phyloP scores from a whole-genome alignment of 257 asterid genomes.

The Przewalskia tangutica region DNA sequence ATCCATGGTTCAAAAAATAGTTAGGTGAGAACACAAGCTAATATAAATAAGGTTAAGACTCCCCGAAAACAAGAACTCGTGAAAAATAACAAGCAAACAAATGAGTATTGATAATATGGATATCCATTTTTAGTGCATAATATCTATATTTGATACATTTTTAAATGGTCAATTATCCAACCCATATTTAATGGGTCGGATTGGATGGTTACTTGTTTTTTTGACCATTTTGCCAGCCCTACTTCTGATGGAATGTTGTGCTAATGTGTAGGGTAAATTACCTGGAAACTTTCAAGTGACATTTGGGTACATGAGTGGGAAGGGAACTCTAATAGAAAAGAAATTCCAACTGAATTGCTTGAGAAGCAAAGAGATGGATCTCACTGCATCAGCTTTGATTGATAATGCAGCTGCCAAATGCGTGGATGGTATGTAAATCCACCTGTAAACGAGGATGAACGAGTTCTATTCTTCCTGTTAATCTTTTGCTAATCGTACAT shows the following conservation, averaged over 20 bases:
- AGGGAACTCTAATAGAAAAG: slow-evolving; percentile 21
- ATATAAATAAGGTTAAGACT: no score
- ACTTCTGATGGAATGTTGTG: slow-evolving; percentile 3
- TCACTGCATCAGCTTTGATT: slow-evolving; percentile 38
- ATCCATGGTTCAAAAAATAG: no score
- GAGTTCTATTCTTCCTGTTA: background rate
- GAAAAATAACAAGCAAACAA: no score
- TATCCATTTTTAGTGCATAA: no score
- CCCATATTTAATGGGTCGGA: no score
- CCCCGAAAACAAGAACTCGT: no score
- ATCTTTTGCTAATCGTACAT: background rate
- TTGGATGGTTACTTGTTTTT: no score
- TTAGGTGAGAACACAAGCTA: no score
- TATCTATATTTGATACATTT: no score
- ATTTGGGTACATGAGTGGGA: slow-evolving; percentile 22
- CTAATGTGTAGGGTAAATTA: slow-evolving; percentile 30
- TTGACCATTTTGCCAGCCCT: no score
- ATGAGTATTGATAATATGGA: no score
- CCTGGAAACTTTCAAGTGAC: slow-evolving; percentile 21
- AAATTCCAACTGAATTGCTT: slow-evolving; percentile 36
- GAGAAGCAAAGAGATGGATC: slow-evolving; percentile 51
- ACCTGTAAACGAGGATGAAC: background rate
- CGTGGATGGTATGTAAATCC: slow-evolving; percentile 29
- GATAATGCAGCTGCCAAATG: slow-evolving; percentile 27
- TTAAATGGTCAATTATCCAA: no score